phyloP scores from a whole-genome alignment of 2,329 filamentous ascomycete genomes.

The Xylaria sp. region DNA sequence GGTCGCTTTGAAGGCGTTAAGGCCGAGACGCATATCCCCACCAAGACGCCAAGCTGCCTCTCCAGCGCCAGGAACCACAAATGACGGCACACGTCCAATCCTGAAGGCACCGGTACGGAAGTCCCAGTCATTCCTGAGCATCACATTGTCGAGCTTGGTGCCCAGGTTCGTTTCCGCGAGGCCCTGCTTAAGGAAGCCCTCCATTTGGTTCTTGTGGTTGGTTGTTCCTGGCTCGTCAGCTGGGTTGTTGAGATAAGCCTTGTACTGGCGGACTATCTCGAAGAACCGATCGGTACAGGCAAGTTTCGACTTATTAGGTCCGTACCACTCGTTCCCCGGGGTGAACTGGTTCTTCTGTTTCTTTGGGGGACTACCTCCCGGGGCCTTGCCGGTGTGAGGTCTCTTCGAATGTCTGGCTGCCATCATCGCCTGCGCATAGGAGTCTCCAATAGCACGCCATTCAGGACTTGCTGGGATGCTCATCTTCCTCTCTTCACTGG shows the following conservation, averaged over 20 bases:
- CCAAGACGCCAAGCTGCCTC: conserved; percentile 2
- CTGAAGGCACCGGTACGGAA: not conserved
- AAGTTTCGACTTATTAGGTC: conserved; percentile 10
- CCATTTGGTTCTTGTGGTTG: not conserved
- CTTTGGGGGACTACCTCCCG: not conserved
- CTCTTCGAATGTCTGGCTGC: not conserved
- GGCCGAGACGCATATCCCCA: not conserved
- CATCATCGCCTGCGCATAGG: not conserved
- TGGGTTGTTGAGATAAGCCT: conserved; percentile 11
- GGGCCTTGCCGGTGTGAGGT: too few relatives aligned
- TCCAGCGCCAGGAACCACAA: not conserved
- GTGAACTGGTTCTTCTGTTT: not conserved
- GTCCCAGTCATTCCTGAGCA: conserved; percentile 1
- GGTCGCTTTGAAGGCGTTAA: conserved; percentile 13
- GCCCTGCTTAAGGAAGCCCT: not conserved
- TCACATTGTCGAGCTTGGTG: not conserved
- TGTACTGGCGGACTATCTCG: conserved; percentile 7
- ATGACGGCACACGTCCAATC: not conserved
- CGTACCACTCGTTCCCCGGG: conserved; percentile 10
- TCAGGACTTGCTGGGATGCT: not conserved
- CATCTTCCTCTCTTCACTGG: too few relatives aligned
- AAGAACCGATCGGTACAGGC: conserved; percentile 7
- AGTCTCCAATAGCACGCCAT: not conserved
- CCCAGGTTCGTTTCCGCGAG: conserved; percentile 1
- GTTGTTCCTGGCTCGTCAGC: not conserved